Base-by-base conservation (phyloP, 2,329 filamentous ascomycete genomes). In the Aureobasidium sp. region DNA sequence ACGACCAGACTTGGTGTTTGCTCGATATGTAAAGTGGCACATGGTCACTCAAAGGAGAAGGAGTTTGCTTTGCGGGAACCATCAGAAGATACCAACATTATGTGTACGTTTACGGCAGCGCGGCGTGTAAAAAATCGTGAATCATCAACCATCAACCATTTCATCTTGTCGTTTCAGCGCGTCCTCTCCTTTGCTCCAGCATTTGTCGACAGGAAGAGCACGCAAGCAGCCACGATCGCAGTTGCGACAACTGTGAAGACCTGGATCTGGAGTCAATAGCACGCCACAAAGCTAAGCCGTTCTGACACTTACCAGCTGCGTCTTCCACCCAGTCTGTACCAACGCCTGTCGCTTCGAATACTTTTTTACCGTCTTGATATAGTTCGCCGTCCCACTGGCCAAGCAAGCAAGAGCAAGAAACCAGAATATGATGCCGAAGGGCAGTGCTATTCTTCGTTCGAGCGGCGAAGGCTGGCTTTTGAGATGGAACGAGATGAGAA, bases 261-360 rank as follows among this genome's bases (percentile, higher is more conserved):
- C 86, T 88, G 58, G 48, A 36, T 49, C n/a, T 52, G 29, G 41
- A 12, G 31, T 34, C 37, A 57, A 31, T 39, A 70, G 36, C 39
- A 17, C 9, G 20, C 7, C 27, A 31, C 7, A n/a, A n/a, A 27
- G 5, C 9, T 0, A 31, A 2, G 45, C 22, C 2, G 15, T n/a
- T 14, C 25, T 25, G 11, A 42, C 17, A 69, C 73, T 67, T 52
- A 96, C 89, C 45, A 87, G 74, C 72, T 97, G 92, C 41, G 94
- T 97, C 75, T 91, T 93, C 88, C 90, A 94, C 1, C 94, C 94
- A 34, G 86, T 89, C 77, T 99, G 94, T 42, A 99, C 94, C 65
- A 97, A 82, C 0, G 94, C 94, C 29, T 82, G 82, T 67, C 87
- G 85, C 42, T 83, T 81, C 68, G 88, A 88, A 73, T 96, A 99